Evolutionary conservation across 2,329 filamentous ascomycete genomes (phyloP).

Genomic region (Aspergillus alliaceus): DNA sequence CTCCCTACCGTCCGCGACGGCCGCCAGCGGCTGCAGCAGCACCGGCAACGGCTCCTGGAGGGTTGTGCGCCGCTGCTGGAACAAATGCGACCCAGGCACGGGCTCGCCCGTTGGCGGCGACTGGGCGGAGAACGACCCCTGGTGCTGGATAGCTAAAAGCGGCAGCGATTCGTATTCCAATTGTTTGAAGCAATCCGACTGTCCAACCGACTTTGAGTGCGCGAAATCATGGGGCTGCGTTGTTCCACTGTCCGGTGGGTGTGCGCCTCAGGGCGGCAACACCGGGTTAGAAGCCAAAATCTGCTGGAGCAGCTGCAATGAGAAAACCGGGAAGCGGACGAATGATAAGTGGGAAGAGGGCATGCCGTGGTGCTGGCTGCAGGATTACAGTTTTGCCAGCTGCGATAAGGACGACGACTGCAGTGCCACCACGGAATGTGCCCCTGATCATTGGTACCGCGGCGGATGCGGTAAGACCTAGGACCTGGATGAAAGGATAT

Average conservation of each 20-base stretch:
- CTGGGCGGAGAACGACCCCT: conserved; percentile 1
- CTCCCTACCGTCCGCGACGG: background rate
- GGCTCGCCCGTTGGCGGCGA: background rate
- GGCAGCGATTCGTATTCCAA: background rate
- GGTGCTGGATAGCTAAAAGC: background rate
- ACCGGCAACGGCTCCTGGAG: background rate
- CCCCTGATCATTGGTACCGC: background rate
- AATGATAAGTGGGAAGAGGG: background rate
- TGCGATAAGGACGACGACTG: background rate
- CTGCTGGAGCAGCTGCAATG: conserved; percentile 2
- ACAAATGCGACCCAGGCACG: conserved; percentile 2
- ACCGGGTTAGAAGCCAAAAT: background rate
- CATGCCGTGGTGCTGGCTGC: background rate
- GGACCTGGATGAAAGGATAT: background rate
- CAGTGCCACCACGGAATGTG: conserved; percentile 1
- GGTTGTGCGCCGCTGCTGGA: background rate
- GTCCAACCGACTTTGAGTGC: background rate
- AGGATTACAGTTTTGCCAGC: background rate
- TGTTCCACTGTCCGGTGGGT: background rate
- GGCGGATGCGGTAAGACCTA: background rate
- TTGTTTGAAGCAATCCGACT: background rate
- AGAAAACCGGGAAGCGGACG: conserved; percentile 1
- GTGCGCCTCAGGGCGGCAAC: background rate
- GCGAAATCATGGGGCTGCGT: background rate
- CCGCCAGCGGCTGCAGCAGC: background rate